Evolutionary conservation across 129 eudicot species (phyloP).

Genomic region (Flaveria sonorensis): DNA sequence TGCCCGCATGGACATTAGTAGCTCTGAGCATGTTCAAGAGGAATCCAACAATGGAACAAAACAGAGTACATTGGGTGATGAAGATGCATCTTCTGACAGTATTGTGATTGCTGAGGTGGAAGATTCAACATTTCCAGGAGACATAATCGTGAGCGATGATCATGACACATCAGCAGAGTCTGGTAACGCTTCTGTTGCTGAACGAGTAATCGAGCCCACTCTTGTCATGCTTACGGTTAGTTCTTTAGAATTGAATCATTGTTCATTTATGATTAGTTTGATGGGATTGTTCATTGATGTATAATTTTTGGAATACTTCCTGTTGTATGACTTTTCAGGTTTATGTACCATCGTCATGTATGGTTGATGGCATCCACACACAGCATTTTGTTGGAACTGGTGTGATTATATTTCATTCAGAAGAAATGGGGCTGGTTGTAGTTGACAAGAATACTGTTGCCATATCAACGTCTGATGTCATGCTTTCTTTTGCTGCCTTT

Average conservation of each 20-base stretch:
- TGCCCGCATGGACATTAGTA: constrained; percentile 52
- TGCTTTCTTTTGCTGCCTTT: too few species aligned
- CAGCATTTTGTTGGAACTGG: constrained; percentile 96
- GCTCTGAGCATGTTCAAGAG: constrained; percentile 46
- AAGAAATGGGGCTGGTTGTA: constrained; percentile 80
- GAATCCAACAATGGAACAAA: constrained; percentile 57
- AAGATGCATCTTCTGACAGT: constrained; percentile 53
- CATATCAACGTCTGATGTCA: too few species aligned
- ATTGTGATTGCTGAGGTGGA: constrained; percentile 47
- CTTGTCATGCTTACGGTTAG: constrained; percentile 93
- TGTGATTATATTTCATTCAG: constrained; percentile 83
- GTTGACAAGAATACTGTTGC: constrained; percentile 82
- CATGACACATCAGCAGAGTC: constrained; percentile 56
- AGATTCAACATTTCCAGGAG: constrained; percentile 40
- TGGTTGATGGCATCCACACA: constrained; percentile 90
- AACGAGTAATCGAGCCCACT: constrained; percentile 86
- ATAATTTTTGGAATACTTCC: constrained; percentile 1
- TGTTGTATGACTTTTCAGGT: constrained; percentile 51
- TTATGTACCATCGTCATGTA: constrained; percentile 90
- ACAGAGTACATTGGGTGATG: constrained; percentile 59
- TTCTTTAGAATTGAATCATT: neutral
- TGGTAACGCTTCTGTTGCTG: constrained; percentile 81
- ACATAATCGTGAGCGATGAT: constrained; percentile 43
- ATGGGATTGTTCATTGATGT: constrained; percentile 13
- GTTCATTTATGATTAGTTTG: neutral